Evolutionary conservation across 2,329 filamentous ascomycete species (phyloP).

Genomic region (Graphilbum fragrans): DNA sequence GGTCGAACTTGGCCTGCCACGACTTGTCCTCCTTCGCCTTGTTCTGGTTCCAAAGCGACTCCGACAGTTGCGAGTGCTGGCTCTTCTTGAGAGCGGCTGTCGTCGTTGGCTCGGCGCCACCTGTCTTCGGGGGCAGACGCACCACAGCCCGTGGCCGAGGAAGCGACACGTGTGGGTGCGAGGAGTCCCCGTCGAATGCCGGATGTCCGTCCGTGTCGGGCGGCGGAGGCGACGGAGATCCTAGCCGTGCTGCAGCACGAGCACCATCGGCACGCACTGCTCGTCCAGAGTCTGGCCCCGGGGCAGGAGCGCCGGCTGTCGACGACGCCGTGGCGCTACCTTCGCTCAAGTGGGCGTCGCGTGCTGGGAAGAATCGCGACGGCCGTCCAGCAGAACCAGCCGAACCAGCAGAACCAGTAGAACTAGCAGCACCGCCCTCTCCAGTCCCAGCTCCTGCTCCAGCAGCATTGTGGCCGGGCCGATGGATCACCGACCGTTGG

Average conservation of each 20-base stretch:
- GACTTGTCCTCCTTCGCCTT: constrained; percentile 7
- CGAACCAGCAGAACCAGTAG: constrained; percentile 9
- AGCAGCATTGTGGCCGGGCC: constrained; percentile 3
- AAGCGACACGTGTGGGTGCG: constrained; percentile 56
- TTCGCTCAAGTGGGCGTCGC: constrained; percentile 32
- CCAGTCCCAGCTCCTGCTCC: too few relatives aligned
- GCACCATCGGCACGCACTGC: neutral
- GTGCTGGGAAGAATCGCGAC: constrained; percentile 51
- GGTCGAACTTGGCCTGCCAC: constrained; percentile 76
- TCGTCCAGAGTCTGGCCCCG: neutral
- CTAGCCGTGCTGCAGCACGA: constrained; percentile 22
- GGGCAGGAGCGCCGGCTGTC: constrained; percentile 2
- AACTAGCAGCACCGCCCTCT: neutral
- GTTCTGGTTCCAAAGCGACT: neutral
- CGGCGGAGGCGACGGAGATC: constrained; percentile 59
- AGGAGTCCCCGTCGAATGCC: constrained; percentile 54
- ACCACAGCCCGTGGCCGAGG: constrained; percentile 65
- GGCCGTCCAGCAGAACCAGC: constrained; percentile 19
- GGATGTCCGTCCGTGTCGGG: constrained; percentile 60
- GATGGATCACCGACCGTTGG: constrained; percentile 16
- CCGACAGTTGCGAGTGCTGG: neutral
- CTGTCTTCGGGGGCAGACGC: constrained; percentile 54
- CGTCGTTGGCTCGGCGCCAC: neutral
- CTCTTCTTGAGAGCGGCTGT: neutral
- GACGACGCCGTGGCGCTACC: constrained; percentile 9